Percentiles rank a stretch among this genome's conserved stretches.
These are phyloP conservation scores for Chlamydomonas sp. DNA, from an alignment of 139 green algal genomes.

Conservation along the genomic window DNA sequence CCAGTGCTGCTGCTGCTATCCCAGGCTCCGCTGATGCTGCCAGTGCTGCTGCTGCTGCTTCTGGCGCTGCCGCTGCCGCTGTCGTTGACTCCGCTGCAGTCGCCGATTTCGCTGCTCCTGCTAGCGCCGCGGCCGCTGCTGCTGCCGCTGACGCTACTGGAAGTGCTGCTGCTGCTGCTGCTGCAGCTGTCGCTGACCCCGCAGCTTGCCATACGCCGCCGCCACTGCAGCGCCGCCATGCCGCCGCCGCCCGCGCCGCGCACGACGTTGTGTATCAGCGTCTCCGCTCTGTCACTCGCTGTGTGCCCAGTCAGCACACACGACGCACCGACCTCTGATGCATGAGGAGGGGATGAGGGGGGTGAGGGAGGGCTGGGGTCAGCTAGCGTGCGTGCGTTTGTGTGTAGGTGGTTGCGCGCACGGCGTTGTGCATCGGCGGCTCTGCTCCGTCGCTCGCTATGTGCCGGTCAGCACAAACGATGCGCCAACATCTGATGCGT, in stretches of 20 bases:
- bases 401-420: no score
- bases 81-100: no score
- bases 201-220: neutral
- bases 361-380: no score
- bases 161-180: neutral
- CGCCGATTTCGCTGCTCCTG: constrained; percentile 3
- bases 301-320: constrained; percentile 38
- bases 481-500: no score
- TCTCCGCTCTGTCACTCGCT: constrained; percentile 42
- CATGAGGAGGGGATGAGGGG: no score
- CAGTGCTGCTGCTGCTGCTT: no score
- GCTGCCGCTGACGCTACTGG: neutral
- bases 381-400: no score
- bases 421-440: no score
- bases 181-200: neutral
- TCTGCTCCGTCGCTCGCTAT: no score
- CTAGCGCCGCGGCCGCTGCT: neutral
- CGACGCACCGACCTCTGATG: no score
- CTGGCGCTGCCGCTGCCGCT: no score
- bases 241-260: constrained; percentile 24
- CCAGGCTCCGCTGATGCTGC: neutral
- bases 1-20: neutral
- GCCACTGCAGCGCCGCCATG: constrained; percentile 13
- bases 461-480: no score
- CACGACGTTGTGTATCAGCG: constrained; percentile 39